Conservation (phyloP, 164 flowering plant genomes). For the Macadamia tetraphylla region DNA sequence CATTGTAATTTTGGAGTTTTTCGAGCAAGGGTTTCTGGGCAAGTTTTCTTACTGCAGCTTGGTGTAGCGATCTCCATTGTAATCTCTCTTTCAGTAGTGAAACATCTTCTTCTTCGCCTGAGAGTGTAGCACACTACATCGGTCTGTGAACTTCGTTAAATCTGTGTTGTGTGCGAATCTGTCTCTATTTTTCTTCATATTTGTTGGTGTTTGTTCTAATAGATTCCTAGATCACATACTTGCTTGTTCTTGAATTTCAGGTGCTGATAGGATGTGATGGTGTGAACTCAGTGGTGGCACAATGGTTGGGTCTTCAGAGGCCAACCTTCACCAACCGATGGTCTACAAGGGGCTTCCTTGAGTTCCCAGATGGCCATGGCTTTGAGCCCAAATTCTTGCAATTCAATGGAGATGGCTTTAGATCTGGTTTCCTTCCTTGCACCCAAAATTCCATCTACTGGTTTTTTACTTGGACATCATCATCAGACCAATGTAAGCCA, state of each 20-base stretch:
- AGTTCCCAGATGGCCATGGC: conserved; percentile 32
- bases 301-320: conserved; percentile 37
- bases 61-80: background rate
- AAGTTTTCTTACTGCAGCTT: background rate
- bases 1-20: no score
- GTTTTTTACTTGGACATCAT: conserved; percentile 44
- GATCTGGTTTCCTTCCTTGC: conserved; percentile 50
- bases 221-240: no score
- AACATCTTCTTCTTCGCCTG: no score
- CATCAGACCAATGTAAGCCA: conserved; percentile 13
- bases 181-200: no score
- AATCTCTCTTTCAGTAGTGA: background rate
- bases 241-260: conserved; percentile 7
- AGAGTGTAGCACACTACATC: no score
- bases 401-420: conserved; percentile 38
- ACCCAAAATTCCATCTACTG: conserved; percentile 43
- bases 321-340: conserved; percentile 35
- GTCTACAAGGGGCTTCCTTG: conserved; percentile 36
- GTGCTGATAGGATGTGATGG: conserved; percentile 52
- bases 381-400: conserved; percentile 27
- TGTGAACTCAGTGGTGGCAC: conserved; percentile 42
- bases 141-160: no score
- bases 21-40: no score
- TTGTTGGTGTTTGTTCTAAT: no score
- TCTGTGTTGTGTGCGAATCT: no score